These are phyloP conservation scores for Lomentospora prolificans DNA, from an alignment of 2,329 filamentous ascomycete species.

Conservation along the genomic window DNA sequence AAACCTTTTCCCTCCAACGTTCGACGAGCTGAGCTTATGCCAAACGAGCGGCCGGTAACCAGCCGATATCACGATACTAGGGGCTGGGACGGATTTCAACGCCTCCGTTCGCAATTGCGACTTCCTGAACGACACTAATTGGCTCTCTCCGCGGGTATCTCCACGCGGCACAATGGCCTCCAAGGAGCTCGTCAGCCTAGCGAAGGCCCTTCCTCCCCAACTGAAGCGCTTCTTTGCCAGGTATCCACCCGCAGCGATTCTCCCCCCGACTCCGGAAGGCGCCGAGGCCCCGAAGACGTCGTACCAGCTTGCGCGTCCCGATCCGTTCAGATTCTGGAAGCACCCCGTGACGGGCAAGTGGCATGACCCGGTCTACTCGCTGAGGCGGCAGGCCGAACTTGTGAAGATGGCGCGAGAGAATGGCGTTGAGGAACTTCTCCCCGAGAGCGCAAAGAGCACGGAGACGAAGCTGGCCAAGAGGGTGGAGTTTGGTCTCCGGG, in stretches of 20 bases:
- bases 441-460: constrained; percentile 65
- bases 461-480: constrained; percentile 60
- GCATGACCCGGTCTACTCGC: constrained; percentile 73
- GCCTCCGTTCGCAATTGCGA: neutral
- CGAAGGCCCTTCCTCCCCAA: constrained; percentile 63
- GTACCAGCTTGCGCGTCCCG: constrained; percentile 50
- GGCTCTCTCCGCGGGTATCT: neutral
- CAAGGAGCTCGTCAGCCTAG: constrained; percentile 43
- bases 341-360: constrained; percentile 72
- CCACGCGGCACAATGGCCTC: constrained; percentile 27
- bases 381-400: constrained; percentile 81
- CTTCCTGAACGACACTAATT: neutral
- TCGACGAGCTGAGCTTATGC: neutral
- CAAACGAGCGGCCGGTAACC: neutral
- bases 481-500: constrained; percentile 68
- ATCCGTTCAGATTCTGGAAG: constrained; percentile 75
- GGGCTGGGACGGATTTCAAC: neutral
- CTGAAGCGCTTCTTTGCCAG: constrained; percentile 81
- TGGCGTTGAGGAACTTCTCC: constrained; percentile 73
- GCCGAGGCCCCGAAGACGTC: constrained; percentile 29
- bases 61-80: neutral
- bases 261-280: constrained; percentile 32
- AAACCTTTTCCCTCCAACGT: neutral
- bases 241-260: constrained; percentile 65
- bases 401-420: constrained; percentile 74